These are phyloP conservation scores for Colletotrichum kahawae DNA, from an alignment of 2,329 filamentous ascomycete species.

Conservation along the genomic window DNA sequence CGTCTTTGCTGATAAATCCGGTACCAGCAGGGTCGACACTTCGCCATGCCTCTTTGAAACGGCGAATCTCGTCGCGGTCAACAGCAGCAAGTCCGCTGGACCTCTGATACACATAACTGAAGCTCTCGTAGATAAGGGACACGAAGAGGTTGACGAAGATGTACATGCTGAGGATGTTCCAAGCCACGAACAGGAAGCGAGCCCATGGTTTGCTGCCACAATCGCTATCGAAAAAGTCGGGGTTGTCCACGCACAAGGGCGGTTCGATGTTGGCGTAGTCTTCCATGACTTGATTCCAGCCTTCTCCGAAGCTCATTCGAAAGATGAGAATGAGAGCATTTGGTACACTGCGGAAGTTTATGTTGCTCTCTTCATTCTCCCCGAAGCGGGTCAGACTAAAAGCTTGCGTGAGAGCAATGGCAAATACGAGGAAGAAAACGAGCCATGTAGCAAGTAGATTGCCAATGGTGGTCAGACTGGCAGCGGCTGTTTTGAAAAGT, in stretches of 20 bases:
- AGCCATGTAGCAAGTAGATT: constrained; percentile 97
- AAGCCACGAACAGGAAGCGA: constrained; percentile 86
- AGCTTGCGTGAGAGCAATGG: constrained; percentile 93
- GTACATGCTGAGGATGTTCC: constrained; percentile 99
- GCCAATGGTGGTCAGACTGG: constrained; percentile 86
- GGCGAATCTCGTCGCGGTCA: constrained; percentile 89
- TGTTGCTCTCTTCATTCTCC: constrained; percentile 71
- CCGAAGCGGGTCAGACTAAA: constrained; percentile 95
- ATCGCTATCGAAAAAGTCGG: constrained; percentile 83
- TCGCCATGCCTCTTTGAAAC: constrained; percentile 98
- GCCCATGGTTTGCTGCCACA: constrained; percentile 93
- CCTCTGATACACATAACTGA: constrained; percentile 98
- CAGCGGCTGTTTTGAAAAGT: constrained; percentile 97
- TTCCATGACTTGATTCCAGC: constrained; percentile 97
- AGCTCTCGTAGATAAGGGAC: constrained; percentile 98
- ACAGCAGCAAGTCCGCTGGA: constrained; percentile 92
- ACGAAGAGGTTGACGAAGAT: constrained; percentile 99
- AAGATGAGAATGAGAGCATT: constrained; percentile 94
- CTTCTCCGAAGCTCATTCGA: constrained; percentile 90
- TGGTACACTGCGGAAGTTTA: constrained; percentile 93
- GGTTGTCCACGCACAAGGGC: constrained; percentile 77
- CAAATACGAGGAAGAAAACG: constrained; percentile 93
- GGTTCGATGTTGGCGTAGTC: constrained; percentile 83
- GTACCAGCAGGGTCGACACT: constrained; percentile 91
- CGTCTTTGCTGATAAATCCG: constrained; percentile 88